Percentiles rank a stretch among this genome's conserved stretches.
Evolutionary conservation across 805 yeast species (phyloP).

Genomic region (Wickerhamiella alocasiicola): DNA sequence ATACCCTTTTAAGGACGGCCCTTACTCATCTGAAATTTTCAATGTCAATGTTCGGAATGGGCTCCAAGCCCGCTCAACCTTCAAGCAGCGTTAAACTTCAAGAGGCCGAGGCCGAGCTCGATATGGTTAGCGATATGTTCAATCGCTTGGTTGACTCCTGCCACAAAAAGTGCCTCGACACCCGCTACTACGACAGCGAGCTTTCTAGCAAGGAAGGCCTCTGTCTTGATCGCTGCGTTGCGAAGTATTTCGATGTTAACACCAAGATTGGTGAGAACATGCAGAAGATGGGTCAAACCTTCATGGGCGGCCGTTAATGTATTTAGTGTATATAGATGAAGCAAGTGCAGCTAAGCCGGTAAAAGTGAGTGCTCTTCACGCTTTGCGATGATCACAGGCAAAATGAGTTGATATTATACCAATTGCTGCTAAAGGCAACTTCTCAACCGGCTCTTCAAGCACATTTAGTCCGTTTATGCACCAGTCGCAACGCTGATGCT

Average conservation of each 20-base stretch:
- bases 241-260: conserved; percentile 87
- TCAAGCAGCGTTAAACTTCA: conserved; percentile 27
- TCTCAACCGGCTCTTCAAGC: no score
- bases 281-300: conserved; percentile 25
- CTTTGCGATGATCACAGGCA: not conserved
- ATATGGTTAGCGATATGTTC: conserved; percentile 96
- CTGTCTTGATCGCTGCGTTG: conserved; percentile 91
- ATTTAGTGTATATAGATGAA: conserved; percentile 2
- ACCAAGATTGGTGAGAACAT: conserved; percentile 76
- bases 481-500: no score
- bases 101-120: conserved; percentile 95
- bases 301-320: conserved; percentile 12
- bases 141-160: conserved; percentile 81
- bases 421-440: no score
- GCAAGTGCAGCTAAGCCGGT: not conserved
- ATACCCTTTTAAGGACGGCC: no score
- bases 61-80: conserved; percentile 35
- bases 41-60: conserved; percentile 38
- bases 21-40: not conserved
- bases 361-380: no score
- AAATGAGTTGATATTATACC: no score
- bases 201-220: conserved; percentile 68
- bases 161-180: conserved; percentile 65
- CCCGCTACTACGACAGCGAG: conserved; percentile 56
- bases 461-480: no score